A percentile compares a stretch with the other conserved stretches of the same genome.
Conservation (phyloP, 768 basidiomycete species). For the Gloeophyllum trabeum region DNA sequence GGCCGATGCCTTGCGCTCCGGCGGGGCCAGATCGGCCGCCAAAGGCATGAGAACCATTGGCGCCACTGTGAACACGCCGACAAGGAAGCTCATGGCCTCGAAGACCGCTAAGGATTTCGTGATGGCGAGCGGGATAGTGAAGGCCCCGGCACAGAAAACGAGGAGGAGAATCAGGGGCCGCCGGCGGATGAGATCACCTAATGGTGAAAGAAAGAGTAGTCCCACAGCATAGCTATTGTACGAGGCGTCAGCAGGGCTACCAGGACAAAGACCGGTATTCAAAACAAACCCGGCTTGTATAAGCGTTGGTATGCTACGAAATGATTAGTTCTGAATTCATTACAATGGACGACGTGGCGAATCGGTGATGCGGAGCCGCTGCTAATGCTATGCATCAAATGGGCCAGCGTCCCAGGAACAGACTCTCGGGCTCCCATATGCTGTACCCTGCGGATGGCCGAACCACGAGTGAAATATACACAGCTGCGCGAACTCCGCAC, state of each 20-base stretch:
- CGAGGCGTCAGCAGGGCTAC: no score
- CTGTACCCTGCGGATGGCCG: no score
- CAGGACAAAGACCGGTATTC: no score
- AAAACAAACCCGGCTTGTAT: conserved; percentile 50
- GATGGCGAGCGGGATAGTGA: conserved; percentile 65
- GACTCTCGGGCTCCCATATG: no score
- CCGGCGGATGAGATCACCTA: conserved; percentile 75
- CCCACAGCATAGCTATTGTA: conserved; percentile 56
- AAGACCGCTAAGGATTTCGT: conserved; percentile 50
- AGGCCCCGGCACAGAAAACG: conserved; percentile 35
- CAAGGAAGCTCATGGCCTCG: conserved; percentile 56
- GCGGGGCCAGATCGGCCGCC: conserved; percentile 75
- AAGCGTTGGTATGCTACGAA: conserved; percentile 48
- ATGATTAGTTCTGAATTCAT: no score
- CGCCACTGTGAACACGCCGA: conserved; percentile 58
- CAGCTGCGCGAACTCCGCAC: no score
- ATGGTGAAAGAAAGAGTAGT: conserved; percentile 64
- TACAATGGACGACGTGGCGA: no score
- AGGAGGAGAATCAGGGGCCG: conserved; percentile 58
- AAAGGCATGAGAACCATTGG: conserved; percentile 67
- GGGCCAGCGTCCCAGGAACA: no score
- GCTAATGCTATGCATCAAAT: no score
- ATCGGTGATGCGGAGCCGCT: no score
- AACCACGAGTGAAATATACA: no score
- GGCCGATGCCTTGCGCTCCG: conserved; percentile 59